Conservation (phyloP, 208 protist genomes). For the Acanthamoeba pearcei region DNA sequence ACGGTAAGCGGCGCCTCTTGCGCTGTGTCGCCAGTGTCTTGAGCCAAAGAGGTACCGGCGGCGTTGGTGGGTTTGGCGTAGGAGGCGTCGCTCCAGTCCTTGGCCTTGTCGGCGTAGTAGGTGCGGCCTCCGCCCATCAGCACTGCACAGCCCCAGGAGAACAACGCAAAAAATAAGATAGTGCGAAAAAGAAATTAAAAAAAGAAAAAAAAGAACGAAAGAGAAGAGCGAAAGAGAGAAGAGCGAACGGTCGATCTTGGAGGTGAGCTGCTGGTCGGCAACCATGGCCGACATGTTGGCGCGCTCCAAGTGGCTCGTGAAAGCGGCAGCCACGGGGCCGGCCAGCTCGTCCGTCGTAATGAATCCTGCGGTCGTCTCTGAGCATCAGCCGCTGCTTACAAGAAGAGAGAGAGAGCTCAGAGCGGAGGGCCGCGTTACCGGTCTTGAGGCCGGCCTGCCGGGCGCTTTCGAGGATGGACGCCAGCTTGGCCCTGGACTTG, state of each 20-base stretch:
- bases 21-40: neutral
- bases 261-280: neutral
- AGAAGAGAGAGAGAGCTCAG: neutral
- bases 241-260: conserved; percentile 20
- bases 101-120: neutral
- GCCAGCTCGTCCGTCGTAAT: conserved; percentile 12
- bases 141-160: neutral
- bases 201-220: neutral
- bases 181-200: neutral
- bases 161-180: neutral
- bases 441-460: conserved; percentile 33
- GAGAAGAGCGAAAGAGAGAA: neutral
- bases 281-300: neutral
- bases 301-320: conserved; percentile 18
- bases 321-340: conserved; percentile 24
- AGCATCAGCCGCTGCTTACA: neutral
- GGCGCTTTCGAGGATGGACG: conserved; percentile 13
- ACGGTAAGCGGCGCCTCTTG: neutral
- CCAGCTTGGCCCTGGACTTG: neutral
- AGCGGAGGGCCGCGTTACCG: neutral
- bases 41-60: neutral
- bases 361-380: neutral
- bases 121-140: conserved; percentile 25
- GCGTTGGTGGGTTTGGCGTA: neutral
- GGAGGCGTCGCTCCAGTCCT: neutral